Evolutionary conservation across 225 moss, liverwort and hornwort species (phyloP), one percentile per base, ranked within the genome.

Genomic region (Physcomitrellopsis africana): DNA sequence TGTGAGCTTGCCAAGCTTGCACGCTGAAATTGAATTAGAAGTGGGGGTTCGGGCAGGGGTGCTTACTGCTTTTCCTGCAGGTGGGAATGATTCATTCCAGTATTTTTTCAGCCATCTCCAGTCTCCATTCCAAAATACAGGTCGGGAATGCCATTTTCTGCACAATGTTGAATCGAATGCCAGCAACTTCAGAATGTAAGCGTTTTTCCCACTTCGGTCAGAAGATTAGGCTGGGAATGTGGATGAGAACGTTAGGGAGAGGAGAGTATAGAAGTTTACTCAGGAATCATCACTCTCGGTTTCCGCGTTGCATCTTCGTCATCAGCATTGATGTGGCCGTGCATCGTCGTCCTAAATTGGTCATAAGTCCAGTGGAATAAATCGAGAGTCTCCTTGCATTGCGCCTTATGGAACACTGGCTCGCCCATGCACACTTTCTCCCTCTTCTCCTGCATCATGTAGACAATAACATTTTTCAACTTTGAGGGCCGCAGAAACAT

Each of bases 261-360:
- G 0, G 6, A 55, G 41, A 20, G 22, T 16, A 0, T 0, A 5
- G 32, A 37, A 24, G 52, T 79, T 74, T 83, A 88, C 88, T 78
- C 77, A 5, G 85, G 78, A 55, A 85, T 81, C 85, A 85, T 88
- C 70, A 68, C 79, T 60, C 85, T 73, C 26, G 87, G 89, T 76
- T 86, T 90, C 68, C 83, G 83, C 0, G 87, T 87, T 24, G 80
- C 89, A 75, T 90, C 87, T 72, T 90, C 85, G 27, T 85, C 56
- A 51, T 90, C 89, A 15, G 76, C 82, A 77, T 90, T 90, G 66
- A 90, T 82, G 69, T 90, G 87, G 27, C 89, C 89, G 55, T 90
- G 87, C 76, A 87, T 65, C 44, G 89, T 90, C 74, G 82, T 57
- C 71, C 89, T 63, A 60, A 86, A 90, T 44, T 71, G 82, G 58